Evolutionary conservation across 2,329 filamentous ascomycete genomes (phyloP), one percentile per base, ranked within the genome.

Genomic region (Teratosphaeria nubilosa): DNA sequence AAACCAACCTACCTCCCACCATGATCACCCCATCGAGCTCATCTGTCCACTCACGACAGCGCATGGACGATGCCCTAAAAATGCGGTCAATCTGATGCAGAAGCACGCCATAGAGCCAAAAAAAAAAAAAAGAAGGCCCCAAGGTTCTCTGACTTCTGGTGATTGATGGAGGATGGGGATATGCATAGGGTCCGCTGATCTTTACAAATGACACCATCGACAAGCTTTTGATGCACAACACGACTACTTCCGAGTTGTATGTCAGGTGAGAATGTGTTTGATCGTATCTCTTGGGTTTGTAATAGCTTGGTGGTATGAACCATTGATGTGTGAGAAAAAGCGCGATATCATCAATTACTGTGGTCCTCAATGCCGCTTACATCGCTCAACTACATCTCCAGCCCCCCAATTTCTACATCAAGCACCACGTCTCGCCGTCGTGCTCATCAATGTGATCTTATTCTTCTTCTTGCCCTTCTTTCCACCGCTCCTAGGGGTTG

Each of bases 381-480:
- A 20, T 48, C 41, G 41, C 41, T 48, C 41, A 48, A 48, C 41
- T 48, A 48, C 16, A 48, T 48, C 41, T 48, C 41, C 22, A 9
- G 6, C 2, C 11, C 34, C 11, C 20, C 41, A 16, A 20, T 7
- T 20, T 10, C 41, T 20, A n/a, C 10, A 30, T 62, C 64, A 66
- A 27, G 64, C 65, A 27, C 63, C 65, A 37, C 65, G 41, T 53
- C 65, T 51, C 6, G 64, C 63, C 20, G 82, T 84, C 30, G 84
- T 86, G 60, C 82, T 85, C 84, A 86, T 86, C 59, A 86, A 69
- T 10, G 83, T 86, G 58, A 86, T 86, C 74, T 86, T 86, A 74
- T 84, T 85, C 51, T 78, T 80, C 71, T 86, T 86, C 75, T 85
- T 85, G 71, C 82, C 82, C 70, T 82, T 83, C 50, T 78, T 76